Conservation (phyloP, 1,139 yeast genomes). For the Pichia norvegensis region DNA sequence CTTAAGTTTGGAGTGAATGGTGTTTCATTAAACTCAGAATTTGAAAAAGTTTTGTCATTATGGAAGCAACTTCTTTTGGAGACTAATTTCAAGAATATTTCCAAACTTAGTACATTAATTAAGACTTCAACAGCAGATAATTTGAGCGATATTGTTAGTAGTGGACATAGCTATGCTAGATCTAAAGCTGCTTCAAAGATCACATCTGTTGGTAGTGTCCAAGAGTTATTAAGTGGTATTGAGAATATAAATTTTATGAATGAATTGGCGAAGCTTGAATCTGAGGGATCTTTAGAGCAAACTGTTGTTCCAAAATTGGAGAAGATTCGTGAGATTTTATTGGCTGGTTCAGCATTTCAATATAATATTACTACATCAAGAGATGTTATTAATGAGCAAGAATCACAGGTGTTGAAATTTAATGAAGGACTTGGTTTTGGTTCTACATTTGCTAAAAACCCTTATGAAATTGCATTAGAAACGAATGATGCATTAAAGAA, state of each 20-base stretch:
- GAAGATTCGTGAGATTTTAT: constrained; percentile 43
- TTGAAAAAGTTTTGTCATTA: constrained; percentile 50
- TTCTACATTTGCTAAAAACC: constrained; percentile 10
- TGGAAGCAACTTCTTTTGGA: constrained; percentile 62
- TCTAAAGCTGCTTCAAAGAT: constrained; percentile 59
- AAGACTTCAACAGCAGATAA: constrained; percentile 73
- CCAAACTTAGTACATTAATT: constrained; percentile 66
- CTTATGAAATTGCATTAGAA: constrained; percentile 11
- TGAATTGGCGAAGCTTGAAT: constrained; percentile 50
- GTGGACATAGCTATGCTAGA: constrained; percentile 83
- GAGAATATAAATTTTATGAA: constrained; percentile 67
- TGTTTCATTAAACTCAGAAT: constrained; percentile 63
- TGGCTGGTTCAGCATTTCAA: constrained; percentile 36
- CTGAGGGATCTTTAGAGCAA: constrained; percentile 43
- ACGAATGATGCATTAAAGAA: background rate
- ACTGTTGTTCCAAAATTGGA: constrained; percentile 59
- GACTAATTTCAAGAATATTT: constrained; percentile 63
- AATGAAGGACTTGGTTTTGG: constrained; percentile 21
- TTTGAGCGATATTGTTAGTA: constrained; percentile 69
- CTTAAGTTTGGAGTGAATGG: constrained; percentile 57
- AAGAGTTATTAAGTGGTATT: constrained; percentile 63
- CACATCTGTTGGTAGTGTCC: constrained; percentile 51
- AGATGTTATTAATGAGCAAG: constrained; percentile 36
- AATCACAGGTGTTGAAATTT: constrained; percentile 34
- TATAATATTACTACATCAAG: constrained; percentile 57